Conservation (phyloP, 169 alveolate species). For the Perkinsus olseni region DNA sequence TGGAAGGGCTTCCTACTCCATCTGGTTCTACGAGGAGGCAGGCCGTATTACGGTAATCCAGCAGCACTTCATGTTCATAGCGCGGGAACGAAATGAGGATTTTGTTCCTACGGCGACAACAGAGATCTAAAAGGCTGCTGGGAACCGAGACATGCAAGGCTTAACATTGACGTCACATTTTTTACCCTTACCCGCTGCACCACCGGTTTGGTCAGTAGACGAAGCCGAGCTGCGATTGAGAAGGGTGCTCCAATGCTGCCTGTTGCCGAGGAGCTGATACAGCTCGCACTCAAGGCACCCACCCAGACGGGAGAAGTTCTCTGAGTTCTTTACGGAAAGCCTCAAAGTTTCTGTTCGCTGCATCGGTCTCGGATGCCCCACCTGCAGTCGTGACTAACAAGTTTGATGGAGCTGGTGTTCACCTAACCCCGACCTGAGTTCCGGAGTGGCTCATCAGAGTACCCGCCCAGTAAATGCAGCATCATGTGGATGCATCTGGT, state of each 20-base stretch:
- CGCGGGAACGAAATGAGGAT: too few species aligned
- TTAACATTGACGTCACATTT: too few species aligned
- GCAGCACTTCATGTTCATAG: too few species aligned
- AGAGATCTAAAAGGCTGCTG: too few species aligned
- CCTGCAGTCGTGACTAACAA: neutral
- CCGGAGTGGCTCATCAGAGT: neutral
- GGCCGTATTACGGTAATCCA: too few species aligned
- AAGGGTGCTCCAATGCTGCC: neutral
- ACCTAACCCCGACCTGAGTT: neutral
- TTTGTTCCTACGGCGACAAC: too few species aligned
- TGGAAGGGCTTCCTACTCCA: neutral
- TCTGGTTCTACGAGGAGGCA: neutral
- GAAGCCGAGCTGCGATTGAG: neutral
- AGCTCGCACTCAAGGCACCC: too few species aligned
- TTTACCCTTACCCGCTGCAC: too few species aligned
- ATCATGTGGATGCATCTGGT: neutral
- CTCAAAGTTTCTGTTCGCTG: neutral
- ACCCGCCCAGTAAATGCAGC: neutral
- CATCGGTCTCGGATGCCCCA: neutral
- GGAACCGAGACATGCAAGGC: too few species aligned
- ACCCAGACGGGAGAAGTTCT: neutral
- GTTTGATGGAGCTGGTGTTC: too few species aligned
- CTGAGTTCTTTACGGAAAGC: neutral
- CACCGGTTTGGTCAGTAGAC: too few species aligned
- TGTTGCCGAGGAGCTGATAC: neutral